Evolutionary conservation across 495 filamentous ascomycete genomes (phyloP).

Genomic region (Venustampulla echinocandica): DNA sequence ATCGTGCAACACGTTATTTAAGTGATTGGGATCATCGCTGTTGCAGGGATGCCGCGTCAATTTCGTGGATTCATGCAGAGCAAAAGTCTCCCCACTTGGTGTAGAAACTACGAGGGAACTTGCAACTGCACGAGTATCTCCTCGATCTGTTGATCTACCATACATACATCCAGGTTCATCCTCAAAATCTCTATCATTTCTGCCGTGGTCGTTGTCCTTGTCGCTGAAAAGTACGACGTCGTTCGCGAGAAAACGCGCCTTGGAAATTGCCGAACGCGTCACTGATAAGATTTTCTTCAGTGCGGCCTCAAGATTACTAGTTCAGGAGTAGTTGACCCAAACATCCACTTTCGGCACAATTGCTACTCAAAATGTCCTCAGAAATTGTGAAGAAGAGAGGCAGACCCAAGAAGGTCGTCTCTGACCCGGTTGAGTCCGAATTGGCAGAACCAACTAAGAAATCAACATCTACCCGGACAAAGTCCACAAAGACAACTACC

Average conservation of each 20-base stretch:
- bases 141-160: no score
- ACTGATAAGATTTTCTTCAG: neutral
- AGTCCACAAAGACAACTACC: slow-evolving; percentile 17
- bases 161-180: no score
- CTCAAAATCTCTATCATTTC: no score
- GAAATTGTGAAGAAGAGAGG: slow-evolving; percentile 22
- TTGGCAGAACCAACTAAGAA: slow-evolving; percentile 10
- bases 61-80: slow-evolving; percentile 18
- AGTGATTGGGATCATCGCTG: no score
- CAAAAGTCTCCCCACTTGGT: neutral
- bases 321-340: neutral
- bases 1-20: no score
- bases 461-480: slow-evolving; percentile 11
- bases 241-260: slow-evolving; percentile 9
- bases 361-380: slow-evolving; percentile 14
- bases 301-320: slow-evolving; percentile 3
- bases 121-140: no score
- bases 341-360: neutral
- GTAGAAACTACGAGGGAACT: no score
- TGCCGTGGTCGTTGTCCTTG: no score
- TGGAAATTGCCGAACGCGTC: slow-evolving; percentile 12
- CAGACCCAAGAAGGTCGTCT: slow-evolving; percentile 23
- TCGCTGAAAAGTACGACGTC: no score
- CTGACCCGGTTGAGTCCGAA: slow-evolving; percentile 16
- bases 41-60: slow-evolving; percentile 16